Conservation (phyloP, 179 eudicot genomes). For the Dionaea muscipula region DNA sequence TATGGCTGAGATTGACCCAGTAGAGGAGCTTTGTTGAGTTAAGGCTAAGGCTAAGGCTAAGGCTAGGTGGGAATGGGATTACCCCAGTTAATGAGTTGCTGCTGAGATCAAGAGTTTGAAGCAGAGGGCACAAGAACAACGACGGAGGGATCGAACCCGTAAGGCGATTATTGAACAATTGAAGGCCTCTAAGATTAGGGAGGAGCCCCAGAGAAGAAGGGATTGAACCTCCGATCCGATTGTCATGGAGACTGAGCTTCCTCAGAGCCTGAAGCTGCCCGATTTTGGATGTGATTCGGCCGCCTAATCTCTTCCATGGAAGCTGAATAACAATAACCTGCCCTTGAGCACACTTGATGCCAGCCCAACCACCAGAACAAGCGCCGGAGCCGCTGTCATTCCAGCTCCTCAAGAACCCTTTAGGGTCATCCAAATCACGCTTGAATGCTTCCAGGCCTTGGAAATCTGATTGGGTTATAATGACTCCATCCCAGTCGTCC, state of each 20-base stretch:
- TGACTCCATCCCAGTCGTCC: too few species aligned
- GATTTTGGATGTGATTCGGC: constrained; percentile 26
- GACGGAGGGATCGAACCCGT: constrained; percentile 75
- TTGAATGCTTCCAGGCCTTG: too few species aligned
- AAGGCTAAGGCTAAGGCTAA: too few species aligned
- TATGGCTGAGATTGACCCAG: constrained; percentile 68
- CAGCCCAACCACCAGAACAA: constrained; percentile 38
- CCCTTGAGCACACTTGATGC: constrained; percentile 38
- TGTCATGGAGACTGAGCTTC: constrained; percentile 72
- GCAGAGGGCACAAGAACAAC: constrained; percentile 33
- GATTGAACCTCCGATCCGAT: constrained; percentile 45
- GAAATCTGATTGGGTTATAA: too few species aligned
- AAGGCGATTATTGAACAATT: constrained; percentile 66
- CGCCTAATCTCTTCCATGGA: constrained; percentile 34
- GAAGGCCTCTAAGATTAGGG: constrained; percentile 68
- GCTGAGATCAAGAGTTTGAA: constrained; percentile 66
- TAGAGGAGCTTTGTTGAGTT: constrained; percentile 49
- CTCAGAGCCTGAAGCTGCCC: constrained; percentile 36
- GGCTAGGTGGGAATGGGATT: too few species aligned
- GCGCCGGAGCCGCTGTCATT: constrained; percentile 41
- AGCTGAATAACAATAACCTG: constrained; percentile 42
- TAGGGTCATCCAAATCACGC: constrained; percentile 28
- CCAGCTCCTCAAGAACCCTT: constrained; percentile 31
- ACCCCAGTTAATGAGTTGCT: constrained; percentile 53
- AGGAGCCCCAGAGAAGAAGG: constrained; percentile 60